Conservation (phyloP, 2,329 filamentous ascomycete genomes). For the Mycosphaerella arachidis region DNA sequence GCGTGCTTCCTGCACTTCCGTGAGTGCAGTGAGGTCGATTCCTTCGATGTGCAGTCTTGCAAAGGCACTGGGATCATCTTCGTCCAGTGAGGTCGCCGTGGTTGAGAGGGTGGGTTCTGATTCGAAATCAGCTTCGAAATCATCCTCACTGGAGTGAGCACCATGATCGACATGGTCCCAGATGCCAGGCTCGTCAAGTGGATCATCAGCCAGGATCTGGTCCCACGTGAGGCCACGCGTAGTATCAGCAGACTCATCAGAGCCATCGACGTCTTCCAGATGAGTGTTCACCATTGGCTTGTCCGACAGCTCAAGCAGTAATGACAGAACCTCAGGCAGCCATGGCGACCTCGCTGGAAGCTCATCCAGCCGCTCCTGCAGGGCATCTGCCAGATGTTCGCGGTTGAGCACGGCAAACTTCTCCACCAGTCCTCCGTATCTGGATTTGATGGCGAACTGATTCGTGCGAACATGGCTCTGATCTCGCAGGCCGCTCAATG, state of each 20-base stretch:
- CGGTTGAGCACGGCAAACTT: slow-evolving; percentile 77
- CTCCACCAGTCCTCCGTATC: slow-evolving; percentile 61
- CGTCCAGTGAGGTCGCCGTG: slow-evolving; percentile 35
- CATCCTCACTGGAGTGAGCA: slow-evolving; percentile 61
- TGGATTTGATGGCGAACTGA: slow-evolving; percentile 45
- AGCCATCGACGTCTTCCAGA: slow-evolving; percentile 57
- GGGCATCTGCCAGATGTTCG: slow-evolving; percentile 71
- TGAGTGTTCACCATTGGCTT: slow-evolving; percentile 67
- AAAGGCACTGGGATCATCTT: slow-evolving; percentile 35
- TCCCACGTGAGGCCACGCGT: slow-evolving; percentile 62
- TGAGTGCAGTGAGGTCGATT: slow-evolving; percentile 28
- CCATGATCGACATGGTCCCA: slow-evolving; percentile 69
- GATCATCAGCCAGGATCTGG: slow-evolving; percentile 72
- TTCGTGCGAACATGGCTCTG: slow-evolving; percentile 44
- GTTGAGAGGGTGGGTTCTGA: slow-evolving; percentile 29
- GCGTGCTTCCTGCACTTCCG: slow-evolving; percentile 34
- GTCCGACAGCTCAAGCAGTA: slow-evolving; percentile 78
- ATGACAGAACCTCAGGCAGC: slow-evolving; percentile 72
- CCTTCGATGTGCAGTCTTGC: slow-evolving; percentile 33
- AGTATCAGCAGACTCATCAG: background rate
- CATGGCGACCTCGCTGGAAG: slow-evolving; percentile 58
- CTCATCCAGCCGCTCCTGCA: slow-evolving; percentile 56
- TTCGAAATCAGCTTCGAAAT: slow-evolving; percentile 37
- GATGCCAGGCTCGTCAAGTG: slow-evolving; percentile 62
- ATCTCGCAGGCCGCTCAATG: slow-evolving; percentile 37